A percentile compares a stretch with the other conserved stretches of the same genome.
Evolutionary conservation across 2,329 filamentous ascomycete species (phyloP).

Genomic region (Teratosphaeria nubilosa): DNA sequence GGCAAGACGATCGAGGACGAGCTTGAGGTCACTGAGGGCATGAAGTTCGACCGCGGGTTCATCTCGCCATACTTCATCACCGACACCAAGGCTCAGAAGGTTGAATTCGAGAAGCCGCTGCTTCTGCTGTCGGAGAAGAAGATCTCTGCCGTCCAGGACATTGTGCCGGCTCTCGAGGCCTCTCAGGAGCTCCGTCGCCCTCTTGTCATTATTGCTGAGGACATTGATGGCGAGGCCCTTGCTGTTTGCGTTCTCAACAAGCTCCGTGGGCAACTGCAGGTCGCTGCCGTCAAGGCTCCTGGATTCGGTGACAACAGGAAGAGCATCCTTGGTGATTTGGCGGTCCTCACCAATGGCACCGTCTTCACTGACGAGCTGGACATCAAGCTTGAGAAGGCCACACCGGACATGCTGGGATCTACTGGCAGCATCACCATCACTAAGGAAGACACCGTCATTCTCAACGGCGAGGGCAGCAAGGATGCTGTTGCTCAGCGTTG

Average conservation of each 20-base stretch:
- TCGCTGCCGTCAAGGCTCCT: constrained; percentile 95
- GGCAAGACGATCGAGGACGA: constrained; percentile 97
- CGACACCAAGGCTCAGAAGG: constrained; percentile 96
- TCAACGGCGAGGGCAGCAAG: constrained; percentile 95
- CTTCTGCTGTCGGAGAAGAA: constrained; percentile 99
- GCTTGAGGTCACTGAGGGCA: constrained; percentile 97
- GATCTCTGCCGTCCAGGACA: constrained; percentile 98
- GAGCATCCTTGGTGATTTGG: constrained; percentile 95
- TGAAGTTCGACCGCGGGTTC: constrained; percentile 98
- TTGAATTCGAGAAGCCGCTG: constrained; percentile 98
- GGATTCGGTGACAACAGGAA: constrained; percentile 99
- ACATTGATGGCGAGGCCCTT: constrained; percentile 96
- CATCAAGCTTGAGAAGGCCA: constrained; percentile 98
- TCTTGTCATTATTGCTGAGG: constrained; percentile 96
- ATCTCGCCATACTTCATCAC: constrained; percentile 99
- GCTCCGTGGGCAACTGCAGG: constrained; percentile 97
- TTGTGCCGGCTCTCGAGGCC: constrained; percentile 93
- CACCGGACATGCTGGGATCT: constrained; percentile 87
- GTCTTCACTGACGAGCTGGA: constrained; percentile 98
- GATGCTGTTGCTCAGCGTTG: constrained; percentile 88
- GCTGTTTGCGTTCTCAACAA: constrained; percentile 99
- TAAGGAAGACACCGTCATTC: constrained; percentile 98
- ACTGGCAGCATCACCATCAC: constrained; percentile 99
- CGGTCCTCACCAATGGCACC: constrained; percentile 87
- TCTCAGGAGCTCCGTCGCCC: constrained; percentile 92